A percentile compares a stretch with the other conserved stretches of the same genome.
phyloP scores from a whole-genome alignment of 2,329 filamentous ascomycete species.

The Dothideomycetes sp. region DNA sequence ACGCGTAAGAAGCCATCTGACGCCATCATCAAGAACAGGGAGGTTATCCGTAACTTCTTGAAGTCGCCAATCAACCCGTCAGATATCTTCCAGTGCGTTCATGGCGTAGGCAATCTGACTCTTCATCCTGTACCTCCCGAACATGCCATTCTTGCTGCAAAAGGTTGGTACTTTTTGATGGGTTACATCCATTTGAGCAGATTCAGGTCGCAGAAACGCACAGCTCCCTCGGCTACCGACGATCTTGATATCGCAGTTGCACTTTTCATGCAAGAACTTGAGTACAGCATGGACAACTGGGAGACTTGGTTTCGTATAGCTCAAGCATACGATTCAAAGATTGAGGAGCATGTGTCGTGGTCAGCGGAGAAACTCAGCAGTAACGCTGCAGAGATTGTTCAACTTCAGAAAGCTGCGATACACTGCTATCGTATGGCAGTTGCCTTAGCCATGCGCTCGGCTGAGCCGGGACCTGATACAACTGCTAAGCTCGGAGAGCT shows the following conservation, averaged over 20 bases:
- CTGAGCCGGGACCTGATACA: conserved; percentile 43
- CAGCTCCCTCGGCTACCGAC: conserved; percentile 61
- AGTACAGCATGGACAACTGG: conserved; percentile 74
- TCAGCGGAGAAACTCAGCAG: conserved; percentile 86
- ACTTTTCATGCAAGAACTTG: conserved; percentile 70
- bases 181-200: conserved; percentile 82
- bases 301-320: conserved; percentile 84
- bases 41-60: conserved; percentile 69
- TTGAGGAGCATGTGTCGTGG: conserved; percentile 82
- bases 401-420: conserved; percentile 67
- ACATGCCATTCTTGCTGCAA: conserved; percentile 57
- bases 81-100: conserved; percentile 67
- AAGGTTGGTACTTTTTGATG: conserved; percentile 86
- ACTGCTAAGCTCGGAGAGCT: conserved; percentile 50
- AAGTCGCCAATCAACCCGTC: conserved; percentile 76
- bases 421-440: conserved; percentile 66
- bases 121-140: conserved; percentile 52
- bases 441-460: conserved; percentile 47
- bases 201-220: conserved; percentile 70
- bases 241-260: conserved; percentile 73
- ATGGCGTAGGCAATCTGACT: conserved; percentile 65
- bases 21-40: conserved; percentile 76
- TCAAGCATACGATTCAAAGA: conserved; percentile 76
- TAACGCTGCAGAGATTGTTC: conserved; percentile 61
- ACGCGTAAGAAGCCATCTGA: conserved; percentile 65